Evolutionary conservation across 2,329 filamentous ascomycete species (phyloP).

Genomic region (Clarireedia hainanense): DNA sequence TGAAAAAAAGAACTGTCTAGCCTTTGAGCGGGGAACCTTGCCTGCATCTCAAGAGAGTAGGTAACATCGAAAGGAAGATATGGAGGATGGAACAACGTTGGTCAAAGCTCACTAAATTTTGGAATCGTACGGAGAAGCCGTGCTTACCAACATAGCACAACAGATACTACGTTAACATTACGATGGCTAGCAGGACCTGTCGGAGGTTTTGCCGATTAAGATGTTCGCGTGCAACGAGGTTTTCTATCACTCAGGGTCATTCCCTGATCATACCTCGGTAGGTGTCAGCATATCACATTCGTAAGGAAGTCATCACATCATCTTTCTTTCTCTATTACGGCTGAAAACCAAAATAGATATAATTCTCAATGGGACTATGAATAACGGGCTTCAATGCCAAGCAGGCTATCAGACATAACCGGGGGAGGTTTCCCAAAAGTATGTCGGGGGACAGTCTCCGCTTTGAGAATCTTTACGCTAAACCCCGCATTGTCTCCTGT

Average conservation of each 20-base stretch:
- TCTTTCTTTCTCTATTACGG: background rate
- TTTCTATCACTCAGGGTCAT: background rate
- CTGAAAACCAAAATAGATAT: background rate
- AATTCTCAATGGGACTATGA: background rate
- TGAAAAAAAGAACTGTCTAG: background rate
- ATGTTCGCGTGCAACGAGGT: background rate
- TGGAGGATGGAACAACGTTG: background rate
- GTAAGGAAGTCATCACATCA: background rate
- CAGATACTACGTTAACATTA: conserved; percentile 1
- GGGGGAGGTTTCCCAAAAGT: background rate
- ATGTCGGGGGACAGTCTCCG: background rate
- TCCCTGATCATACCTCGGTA: background rate
- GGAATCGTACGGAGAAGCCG: background rate
- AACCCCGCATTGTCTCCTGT: conserved; percentile 3
- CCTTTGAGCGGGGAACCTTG: background rate
- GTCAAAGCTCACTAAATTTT: background rate
- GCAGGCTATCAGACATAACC: too few relatives aligned
- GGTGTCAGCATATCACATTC: background rate
- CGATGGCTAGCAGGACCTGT: background rate
- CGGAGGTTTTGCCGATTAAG: background rate
- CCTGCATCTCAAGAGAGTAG: background rate
- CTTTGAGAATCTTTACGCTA: background rate
- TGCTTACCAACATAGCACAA: conserved; percentile 1
- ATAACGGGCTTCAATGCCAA: too few relatives aligned
- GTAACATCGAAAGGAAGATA: background rate